Evolutionary conservation across 78 protist species (phyloP), one percentile per base, ranked within the genome.

Genomic region (Cyanophora paradoxa): DNA sequence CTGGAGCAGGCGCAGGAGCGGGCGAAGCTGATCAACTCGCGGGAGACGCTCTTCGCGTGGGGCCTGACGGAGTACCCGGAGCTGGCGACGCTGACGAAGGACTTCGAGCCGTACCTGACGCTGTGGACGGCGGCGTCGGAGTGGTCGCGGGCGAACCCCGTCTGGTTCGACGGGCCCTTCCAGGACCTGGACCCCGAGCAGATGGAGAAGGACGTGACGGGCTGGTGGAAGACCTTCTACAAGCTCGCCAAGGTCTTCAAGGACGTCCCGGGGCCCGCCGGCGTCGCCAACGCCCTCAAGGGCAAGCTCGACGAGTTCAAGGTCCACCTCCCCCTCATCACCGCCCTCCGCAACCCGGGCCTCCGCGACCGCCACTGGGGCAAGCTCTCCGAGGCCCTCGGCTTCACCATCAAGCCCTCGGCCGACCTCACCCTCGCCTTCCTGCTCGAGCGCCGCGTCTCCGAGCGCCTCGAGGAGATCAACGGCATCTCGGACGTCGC

Each of bases 291-390:
- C 17, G 10, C 16, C 13, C 44, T 67, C 24, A 69, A 57, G 28
- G 66, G 6, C 11, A 26, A 72, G 37, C 28, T 86, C 36, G 87
- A 52, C 46, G 71, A 76, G 46, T 77, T 81, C 71, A 31, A 30
- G 37, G 50, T 24, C 20, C 50, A 71, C 54, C 36, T 86, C 54
- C 90, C 90, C 31, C 52, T 86, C 36, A 26, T 86, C 36, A 42
- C 36, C 8, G 86, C 81, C 1, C 42, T 86, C 72, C n/a, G 81
- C 24, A 46, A 65, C 58, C 84, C 83, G 22, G 86, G 87, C 48
- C 65, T 86, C 71, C 50, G 69, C 30, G 85, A 77, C 17, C 66
- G 90, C 30, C 90, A 86, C 72, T 86, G 90, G 90, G 0, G 42
- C 46, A 0, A 0, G n/a, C 57, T 79, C 19, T 16, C 59, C 2